Conservation (phyloP, 176 grass and related monocot genomes). For the Cenchrus purpureus region DNA sequence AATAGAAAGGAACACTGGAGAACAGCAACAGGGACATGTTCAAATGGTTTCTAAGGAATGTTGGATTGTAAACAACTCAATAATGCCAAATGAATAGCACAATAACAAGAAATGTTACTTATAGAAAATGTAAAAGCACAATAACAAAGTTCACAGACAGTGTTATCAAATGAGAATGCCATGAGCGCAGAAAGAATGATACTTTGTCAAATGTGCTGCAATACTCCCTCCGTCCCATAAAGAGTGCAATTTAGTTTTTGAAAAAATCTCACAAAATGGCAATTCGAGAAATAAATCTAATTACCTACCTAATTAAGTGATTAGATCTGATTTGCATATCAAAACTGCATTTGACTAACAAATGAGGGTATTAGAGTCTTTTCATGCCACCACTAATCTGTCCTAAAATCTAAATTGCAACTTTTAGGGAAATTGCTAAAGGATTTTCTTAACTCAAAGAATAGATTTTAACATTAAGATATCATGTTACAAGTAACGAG, state of each 20-base stretch:
- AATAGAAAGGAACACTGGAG: conserved; percentile 84
- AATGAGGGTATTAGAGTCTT: no score
- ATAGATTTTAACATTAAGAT: neutral
- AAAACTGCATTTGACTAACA: no score
- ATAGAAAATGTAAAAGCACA: conserved; percentile 13
- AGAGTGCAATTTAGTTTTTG: no score
- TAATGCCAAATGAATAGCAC: neutral
- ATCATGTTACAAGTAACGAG: conserved; percentile 11
- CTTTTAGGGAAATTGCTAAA: no score
- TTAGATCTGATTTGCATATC: no score
- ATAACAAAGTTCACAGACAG: neutral
- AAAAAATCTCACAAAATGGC: no score
- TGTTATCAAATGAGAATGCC: neutral
- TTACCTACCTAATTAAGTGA: no score
- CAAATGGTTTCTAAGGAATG: conserved; percentile 11
- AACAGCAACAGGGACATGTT: conserved; percentile 35
- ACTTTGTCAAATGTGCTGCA: conserved; percentile 3
- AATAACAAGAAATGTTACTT: neutral
- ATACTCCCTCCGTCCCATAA: no score
- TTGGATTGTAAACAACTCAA: conserved; percentile 1
- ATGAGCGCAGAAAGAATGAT: neutral
- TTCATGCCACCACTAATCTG: no score
- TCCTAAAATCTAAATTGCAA: no score
- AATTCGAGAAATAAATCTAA: no score
- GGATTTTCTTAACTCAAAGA: no score